Percentiles rank a stretch among this genome's conserved stretches.
Conservation (phyloP, 78 protist genomes). For the Dictyostelium firmibasis region DNA sequence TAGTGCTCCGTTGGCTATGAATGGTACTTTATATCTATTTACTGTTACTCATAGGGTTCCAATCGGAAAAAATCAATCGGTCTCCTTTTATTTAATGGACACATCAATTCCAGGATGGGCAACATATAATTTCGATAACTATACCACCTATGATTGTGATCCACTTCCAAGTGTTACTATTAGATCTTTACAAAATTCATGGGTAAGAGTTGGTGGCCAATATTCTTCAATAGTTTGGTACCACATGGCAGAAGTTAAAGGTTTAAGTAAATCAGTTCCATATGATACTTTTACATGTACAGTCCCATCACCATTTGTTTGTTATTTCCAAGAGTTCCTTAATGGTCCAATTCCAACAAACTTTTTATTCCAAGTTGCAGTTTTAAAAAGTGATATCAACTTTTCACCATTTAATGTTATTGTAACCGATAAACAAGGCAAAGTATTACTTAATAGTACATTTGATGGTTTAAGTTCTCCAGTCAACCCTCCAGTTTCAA, state of each 20-base stretch:
- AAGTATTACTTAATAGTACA: background rate
- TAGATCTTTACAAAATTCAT: background rate
- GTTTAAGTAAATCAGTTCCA: background rate
- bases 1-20: background rate
- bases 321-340: background rate
- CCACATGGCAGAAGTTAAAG: background rate
- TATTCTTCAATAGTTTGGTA: background rate
- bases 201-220: background rate
- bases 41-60: background rate
- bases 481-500: background rate
- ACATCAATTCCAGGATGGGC: background rate
- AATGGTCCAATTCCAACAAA: background rate
- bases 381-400: background rate
- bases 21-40: background rate
- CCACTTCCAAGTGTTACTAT: background rate
- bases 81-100: background rate
- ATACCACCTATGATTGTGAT: background rate
- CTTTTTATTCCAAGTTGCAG: background rate
- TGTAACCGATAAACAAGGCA: background rate
- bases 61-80: background rate
- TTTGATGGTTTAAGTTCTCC: background rate
- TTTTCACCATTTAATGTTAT: background rate
- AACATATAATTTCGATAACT: background rate
- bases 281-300: background rate
- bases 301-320: background rate